Base-by-base conservation (phyloP, 306 rosid species). In the Prunus mume region DNA sequence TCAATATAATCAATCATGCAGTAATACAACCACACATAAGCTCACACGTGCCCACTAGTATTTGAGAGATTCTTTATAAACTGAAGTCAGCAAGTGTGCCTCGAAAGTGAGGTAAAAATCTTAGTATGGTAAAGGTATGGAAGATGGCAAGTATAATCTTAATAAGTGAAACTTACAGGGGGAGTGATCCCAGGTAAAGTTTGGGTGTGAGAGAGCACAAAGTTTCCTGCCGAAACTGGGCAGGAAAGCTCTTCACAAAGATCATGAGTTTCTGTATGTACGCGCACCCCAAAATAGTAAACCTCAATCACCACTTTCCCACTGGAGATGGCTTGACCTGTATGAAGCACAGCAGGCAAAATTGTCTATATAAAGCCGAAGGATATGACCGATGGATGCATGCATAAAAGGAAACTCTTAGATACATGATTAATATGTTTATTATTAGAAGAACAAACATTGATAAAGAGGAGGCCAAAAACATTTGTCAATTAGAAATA, bases 201-300 rank as follows among this genome's bases (percentile, higher is more conserved):
- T 83, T 92, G 96, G 25, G 87, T 75, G 86, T 94, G 97, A 74
- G 97, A 69, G 76, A 94, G 80, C 78, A 87, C 79, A 65, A 94
- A 94, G 72, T 85, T 74, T 58, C 93, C 89, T 12, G 82, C 73
- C 12, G 79, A 49, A 77, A 94, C 79, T n/a, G 98, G 95, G 63
- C 93, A 89, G 12, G 86, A 25, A 15, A 77, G 75, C 85, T 85
- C 90, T 52, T 89, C 80, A 12, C 95, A 84, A 30, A 94, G 89
- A 68, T 84, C 82, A 51, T 24, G 80, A 12, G 67, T 79, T 94
- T 92, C 97, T 5, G 87, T 67, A 85, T 86, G 95, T 68, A 94
- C 93, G 65, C 65, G 92, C 55, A 90, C 13, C 68, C 97, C 96
- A 71, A 88, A 62, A 51, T 72, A 91, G 55, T 88, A 86, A 80